Conservation (phyloP, 208 protist species). For the Naegleria lovaniensis region DNA sequence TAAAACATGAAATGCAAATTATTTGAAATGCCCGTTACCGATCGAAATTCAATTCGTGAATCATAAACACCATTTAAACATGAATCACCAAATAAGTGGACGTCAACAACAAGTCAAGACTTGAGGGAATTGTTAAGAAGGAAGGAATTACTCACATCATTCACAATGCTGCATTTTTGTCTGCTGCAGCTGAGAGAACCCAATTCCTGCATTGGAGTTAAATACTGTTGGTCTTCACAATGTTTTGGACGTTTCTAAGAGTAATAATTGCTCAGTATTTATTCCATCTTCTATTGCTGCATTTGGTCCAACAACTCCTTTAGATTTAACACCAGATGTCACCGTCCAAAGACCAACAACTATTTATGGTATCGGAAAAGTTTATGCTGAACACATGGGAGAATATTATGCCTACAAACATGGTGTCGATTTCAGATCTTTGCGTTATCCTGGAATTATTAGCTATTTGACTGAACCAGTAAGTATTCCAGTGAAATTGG, state of each 20-base stretch:
- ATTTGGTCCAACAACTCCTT: constrained; percentile 67
- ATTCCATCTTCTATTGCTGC: constrained; percentile 72
- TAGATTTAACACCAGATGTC: constrained; percentile 60
- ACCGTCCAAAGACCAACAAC: constrained; percentile 71
- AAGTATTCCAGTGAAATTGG: too few species aligned
- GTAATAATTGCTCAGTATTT: constrained; percentile 50
- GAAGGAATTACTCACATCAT: constrained; percentile 54
- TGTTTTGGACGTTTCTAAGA: constrained; percentile 55
- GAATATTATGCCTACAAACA: constrained; percentile 65
- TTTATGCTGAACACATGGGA: constrained; percentile 74
- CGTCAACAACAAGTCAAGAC: constrained; percentile 39
- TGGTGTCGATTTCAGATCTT: constrained; percentile 74
- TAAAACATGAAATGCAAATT: too few species aligned
- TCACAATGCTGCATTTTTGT: constrained; percentile 67
- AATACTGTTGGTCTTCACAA: constrained; percentile 65
- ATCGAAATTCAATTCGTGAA: too few species aligned
- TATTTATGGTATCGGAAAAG: constrained; percentile 74
- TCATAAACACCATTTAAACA: too few species aligned
- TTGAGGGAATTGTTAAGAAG: constrained; percentile 48
- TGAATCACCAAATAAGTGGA: constrained; percentile 38
- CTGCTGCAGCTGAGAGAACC: constrained; percentile 65
- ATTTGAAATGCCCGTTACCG: too few species aligned
- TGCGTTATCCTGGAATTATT: constrained; percentile 75
- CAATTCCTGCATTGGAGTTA: constrained; percentile 55
- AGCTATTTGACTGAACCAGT: constrained; percentile 57